phyloP scores from a whole-genome alignment of 169 alveolate genomes.

The Cryptosporidium tyzzeri region DNA sequence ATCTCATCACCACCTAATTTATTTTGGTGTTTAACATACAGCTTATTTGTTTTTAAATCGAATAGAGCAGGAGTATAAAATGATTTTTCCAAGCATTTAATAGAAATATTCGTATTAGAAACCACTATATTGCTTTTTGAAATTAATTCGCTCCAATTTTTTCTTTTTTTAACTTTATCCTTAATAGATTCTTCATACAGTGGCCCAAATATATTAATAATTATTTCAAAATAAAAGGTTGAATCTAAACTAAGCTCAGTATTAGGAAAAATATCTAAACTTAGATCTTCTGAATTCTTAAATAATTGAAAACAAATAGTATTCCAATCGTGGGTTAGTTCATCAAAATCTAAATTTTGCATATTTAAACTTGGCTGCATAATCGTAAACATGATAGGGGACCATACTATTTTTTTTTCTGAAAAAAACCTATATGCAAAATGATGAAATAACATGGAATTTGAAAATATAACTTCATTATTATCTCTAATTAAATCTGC shows the following conservation, averaged over 20 bases:
- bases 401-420: conserved; percentile 6
- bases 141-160: conserved; percentile 14
- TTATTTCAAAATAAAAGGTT: conserved; percentile 7
- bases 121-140: background rate
- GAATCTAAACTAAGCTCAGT: background rate
- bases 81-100: background rate
- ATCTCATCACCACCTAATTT: background rate
- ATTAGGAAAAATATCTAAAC: background rate
- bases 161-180: background rate
- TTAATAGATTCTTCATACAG: conserved; percentile 38
- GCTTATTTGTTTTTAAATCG: conserved; percentile 5
- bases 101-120: conserved; percentile 3
- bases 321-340: conserved; percentile 3
- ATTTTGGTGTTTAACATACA: conserved; percentile 17
- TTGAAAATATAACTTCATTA: background rate
- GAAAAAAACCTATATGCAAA: background rate
- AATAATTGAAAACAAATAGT: background rate
- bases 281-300: background rate
- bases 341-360: background rate
- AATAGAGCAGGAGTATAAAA: background rate
- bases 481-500: background rate
- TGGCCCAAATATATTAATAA: conserved; percentile 46
- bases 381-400: background rate
- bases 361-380: background rate
- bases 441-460: background rate